A percentile compares a stretch with the other conserved stretches of the same genome.
These are phyloP conservation scores for Metschnikowia chrysomelidarum DNA, from an alignment of 805 yeast genomes.

Conservation along the genomic window DNA sequence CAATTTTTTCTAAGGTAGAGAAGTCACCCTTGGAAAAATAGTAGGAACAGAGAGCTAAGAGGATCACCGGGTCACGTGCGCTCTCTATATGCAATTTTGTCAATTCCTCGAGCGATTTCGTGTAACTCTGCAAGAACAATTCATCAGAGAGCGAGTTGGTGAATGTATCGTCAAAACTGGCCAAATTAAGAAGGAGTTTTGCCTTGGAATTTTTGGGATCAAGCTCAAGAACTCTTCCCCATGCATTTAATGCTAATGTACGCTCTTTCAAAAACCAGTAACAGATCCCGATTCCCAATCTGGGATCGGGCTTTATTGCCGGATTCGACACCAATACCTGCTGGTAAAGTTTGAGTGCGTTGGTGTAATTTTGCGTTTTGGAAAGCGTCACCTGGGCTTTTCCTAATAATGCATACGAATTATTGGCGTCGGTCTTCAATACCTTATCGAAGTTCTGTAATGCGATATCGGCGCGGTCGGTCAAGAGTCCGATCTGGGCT, in stretches of 20 bases:
- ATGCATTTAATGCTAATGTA: constrained; percentile 72
- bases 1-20: constrained; percentile 54
- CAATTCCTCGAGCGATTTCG: constrained; percentile 53
- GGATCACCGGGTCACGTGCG: constrained; percentile 57
- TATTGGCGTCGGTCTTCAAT: constrained; percentile 51
- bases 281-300: constrained; percentile 93
- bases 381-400: constrained; percentile 78
- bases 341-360: constrained; percentile 81
- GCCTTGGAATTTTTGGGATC: constrained; percentile 61
- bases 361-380: constrained; percentile 63
- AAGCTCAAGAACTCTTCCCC: constrained; percentile 76
- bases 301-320: constrained; percentile 79
- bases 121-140: constrained; percentile 60
- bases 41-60: constrained; percentile 66
- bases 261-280: constrained; percentile 85
- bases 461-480: constrained; percentile 68
- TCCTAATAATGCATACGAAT: constrained; percentile 75
- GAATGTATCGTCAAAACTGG: constrained; percentile 63
- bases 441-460: constrained; percentile 64
- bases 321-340: constrained; percentile 77
- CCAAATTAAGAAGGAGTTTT: constrained; percentile 61
- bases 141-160: constrained; percentile 54
- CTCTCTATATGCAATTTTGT: constrained; percentile 36
- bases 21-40: constrained; percentile 67
- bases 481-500: constrained; percentile 60